Conservation (phyloP, 1,139 yeast species). For the Yamadazyma taylorii region DNA sequence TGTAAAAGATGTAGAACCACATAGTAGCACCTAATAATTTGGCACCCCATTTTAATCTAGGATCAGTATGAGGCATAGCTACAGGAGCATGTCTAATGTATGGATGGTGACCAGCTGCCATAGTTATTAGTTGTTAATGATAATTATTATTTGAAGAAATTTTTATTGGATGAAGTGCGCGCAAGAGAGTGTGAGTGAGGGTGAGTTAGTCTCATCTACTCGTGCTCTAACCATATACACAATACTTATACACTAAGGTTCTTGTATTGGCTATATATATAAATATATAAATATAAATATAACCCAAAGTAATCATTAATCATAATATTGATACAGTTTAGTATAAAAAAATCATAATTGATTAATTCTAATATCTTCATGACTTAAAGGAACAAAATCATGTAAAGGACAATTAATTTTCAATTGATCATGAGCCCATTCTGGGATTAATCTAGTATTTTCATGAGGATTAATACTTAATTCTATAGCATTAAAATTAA, state of each 20-base stretch:
- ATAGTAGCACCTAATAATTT: constrained; percentile 75
- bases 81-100: constrained; percentile 56
- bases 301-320: constrained; percentile 2
- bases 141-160: neutral
- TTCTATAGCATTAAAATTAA: constrained; percentile 52
- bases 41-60: constrained; percentile 56
- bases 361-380: constrained; percentile 15
- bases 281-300: constrained; percentile 1
- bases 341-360: constrained; percentile 1
- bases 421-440: constrained; percentile 29
- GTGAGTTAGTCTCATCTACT: too few relatives aligned
- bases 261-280: neutral
- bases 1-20: constrained; percentile 86
- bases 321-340: neutral
- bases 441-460: constrained; percentile 39
- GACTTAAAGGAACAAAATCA: constrained; percentile 15
- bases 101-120: constrained; percentile 46
- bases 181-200: neutral
- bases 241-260: too few relatives aligned
- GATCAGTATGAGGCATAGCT: constrained; percentile 55
- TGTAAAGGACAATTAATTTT: constrained; percentile 15
- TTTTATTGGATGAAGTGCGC: constrained; percentile 2
- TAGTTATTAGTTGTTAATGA: neutral
- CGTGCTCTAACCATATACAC: too few relatives aligned
- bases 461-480: constrained; percentile 40